A percentile compares a stretch with the other conserved stretches of the same genome.
Conservation (phyloP, 139 green algal genomes). For the Zygnema cylindricum region DNA sequence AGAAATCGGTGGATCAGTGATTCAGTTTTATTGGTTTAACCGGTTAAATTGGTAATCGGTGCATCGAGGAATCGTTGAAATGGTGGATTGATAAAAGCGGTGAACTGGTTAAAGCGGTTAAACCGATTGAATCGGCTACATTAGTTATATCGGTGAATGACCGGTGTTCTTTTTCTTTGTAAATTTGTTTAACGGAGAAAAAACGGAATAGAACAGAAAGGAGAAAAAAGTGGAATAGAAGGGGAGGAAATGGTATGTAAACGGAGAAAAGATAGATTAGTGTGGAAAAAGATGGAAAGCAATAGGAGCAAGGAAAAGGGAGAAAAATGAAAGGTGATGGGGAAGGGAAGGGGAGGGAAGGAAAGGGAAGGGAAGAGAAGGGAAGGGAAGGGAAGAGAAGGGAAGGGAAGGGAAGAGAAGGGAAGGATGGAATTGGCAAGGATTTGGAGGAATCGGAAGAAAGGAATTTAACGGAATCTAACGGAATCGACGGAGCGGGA, state of each 20-base stretch:
- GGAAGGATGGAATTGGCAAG: background rate
- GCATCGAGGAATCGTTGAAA: conserved; percentile 42
- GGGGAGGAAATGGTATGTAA: background rate
- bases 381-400: background rate
- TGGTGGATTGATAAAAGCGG: background rate
- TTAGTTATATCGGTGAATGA: background rate
- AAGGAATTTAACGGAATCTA: too few relatives aligned
- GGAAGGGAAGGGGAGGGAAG: background rate
- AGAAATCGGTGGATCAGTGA: background rate
- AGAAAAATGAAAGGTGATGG: background rate
- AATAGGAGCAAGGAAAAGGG: background rate
- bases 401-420: background rate
- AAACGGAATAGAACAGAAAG: background rate
- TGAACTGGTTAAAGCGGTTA: background rate
- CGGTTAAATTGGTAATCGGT: background rate
- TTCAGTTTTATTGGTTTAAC: background rate
- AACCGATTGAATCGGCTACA: background rate
- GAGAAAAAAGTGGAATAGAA: background rate
- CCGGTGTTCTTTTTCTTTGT: background rate
- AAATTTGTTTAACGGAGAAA: background rate
- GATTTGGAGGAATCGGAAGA: background rate
- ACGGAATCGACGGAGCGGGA: too few relatives aligned
- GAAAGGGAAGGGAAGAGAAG: background rate
- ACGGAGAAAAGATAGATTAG: too few relatives aligned
- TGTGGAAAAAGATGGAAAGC: too few relatives aligned